Base-by-base conservation (phyloP, 768 basidiomycete genomes). In the Punctularia strigosozonata region DNA sequence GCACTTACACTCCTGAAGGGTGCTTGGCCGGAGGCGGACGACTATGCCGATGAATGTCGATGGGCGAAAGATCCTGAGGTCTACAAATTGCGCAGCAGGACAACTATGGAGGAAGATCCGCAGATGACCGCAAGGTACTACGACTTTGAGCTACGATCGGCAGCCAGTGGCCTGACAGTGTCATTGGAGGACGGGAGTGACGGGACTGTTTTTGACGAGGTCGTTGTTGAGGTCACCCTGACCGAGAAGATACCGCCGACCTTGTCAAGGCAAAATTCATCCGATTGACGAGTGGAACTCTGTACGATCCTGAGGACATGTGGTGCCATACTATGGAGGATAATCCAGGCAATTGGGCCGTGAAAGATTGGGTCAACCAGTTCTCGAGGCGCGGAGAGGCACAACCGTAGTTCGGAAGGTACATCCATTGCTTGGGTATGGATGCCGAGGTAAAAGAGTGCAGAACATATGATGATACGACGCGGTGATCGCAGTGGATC, bases 81-180 rank as follows among this genome's bases (percentile, higher is more conserved):
- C 37, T 37, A 38, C 14, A 38, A 18, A 21, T 36, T 43, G 24
- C 42, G 42, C 4, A 38, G 26, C 24, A 43, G 39, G 31, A 43
- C 39, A 25, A 33, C 42, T 6, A 43, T 43, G 42, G 42, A 43
- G 37, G 42, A 43, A 38, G 42, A 43, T 33, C 37, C 37, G 21
- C 42, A 43, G 42, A 43, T 43, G 42, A 39, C 42, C 5, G 14
- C 10, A 22, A 38, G 39, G 28, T 43, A 43, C 24, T 30, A 39
- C 24, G 20, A 31, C 14, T 30, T 19, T 17, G 13, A 15, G 3
- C 3, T 20, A 24, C 17, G 42, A 15, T 39, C 38, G 32, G 5
- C 30, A 15, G 42, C 37, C 22, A 39, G 39, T 17, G 42, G 35
- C 25, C n/a, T 43, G 31, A 18, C 8, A 5, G 42, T 43, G 6